Conservation (phyloP, 768 basidiomycete genomes). For the Russula olivacea region DNA sequence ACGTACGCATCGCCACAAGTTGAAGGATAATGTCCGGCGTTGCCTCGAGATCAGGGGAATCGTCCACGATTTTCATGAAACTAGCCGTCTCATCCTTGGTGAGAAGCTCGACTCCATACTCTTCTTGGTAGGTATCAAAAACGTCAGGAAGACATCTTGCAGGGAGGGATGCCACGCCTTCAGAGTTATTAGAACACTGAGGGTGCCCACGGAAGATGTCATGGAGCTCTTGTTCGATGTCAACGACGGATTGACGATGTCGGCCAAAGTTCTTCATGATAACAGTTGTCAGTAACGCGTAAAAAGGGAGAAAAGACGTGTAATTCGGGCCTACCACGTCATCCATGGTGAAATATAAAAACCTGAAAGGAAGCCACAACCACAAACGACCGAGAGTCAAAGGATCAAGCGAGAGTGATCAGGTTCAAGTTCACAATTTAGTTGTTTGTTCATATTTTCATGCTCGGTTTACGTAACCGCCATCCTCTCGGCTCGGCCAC, state of each 20-base stretch:
- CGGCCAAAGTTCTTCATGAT: slow-evolving; percentile 40
- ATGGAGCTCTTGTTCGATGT: slow-evolving; percentile 64
- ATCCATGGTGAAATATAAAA: slow-evolving; percentile 12
- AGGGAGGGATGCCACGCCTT: slow-evolving; percentile 60
- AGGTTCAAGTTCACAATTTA: not conserved
- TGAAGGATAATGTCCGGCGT: slow-evolving; percentile 59
- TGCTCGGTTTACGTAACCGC: not conserved
- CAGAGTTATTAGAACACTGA: slow-evolving; percentile 49
- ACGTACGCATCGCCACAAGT: slow-evolving; percentile 47
- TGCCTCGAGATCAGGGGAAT: slow-evolving; percentile 58
- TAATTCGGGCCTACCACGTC: slow-evolving; percentile 9
- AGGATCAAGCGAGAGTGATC: not conserved
- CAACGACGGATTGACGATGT: slow-evolving; percentile 62
- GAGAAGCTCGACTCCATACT: slow-evolving; percentile 60
- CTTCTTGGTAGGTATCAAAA: slow-evolving; percentile 54
- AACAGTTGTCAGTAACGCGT: slow-evolving; percentile 1
- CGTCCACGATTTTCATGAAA: slow-evolving; percentile 51
- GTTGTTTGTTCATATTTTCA: slow-evolving; percentile 7
- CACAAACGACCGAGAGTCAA: not conserved
- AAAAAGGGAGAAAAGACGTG: not conserved
- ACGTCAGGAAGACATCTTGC: slow-evolving; percentile 67
- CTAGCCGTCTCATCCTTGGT: slow-evolving; percentile 53
- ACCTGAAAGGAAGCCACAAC: not conserved
- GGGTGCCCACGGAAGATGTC: slow-evolving; percentile 64
- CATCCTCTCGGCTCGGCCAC: too few species aligned